Evolutionary conservation across 768 basidiomycete species (phyloP).

Genomic region (Tephrocybe sp.): DNA sequence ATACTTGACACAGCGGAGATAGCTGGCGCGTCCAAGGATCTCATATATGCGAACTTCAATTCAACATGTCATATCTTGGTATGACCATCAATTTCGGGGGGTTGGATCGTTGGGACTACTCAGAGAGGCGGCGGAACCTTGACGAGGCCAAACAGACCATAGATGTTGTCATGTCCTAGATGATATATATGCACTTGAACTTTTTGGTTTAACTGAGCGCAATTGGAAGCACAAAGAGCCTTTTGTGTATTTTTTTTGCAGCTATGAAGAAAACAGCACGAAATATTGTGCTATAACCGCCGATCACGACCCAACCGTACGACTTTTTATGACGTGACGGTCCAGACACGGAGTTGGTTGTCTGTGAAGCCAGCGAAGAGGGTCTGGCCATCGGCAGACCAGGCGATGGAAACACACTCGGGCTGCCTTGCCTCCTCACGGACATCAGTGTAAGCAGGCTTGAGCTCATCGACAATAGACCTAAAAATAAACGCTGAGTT

Average conservation of each 20-base stretch:
- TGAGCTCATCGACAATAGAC: conserved; percentile 98
- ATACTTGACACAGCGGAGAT: conserved; percentile 55
- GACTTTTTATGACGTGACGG: conserved; percentile 62
- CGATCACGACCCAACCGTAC: conserved; percentile 19
- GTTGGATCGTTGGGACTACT: conserved; percentile 69
- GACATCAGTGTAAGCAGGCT: conserved; percentile 87
- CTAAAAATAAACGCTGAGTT: conserved; percentile 34
- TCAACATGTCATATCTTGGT: conserved; percentile 56
- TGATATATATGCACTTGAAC: not conserved
- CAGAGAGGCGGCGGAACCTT: conserved; percentile 63
- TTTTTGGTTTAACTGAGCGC: too few species aligned
- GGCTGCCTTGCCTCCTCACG: conserved; percentile 72
- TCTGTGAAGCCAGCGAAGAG: conserved; percentile 97
- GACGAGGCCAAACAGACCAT: conserved; percentile 39
- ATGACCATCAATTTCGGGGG: conserved; percentile 79
- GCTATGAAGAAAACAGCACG: conserved; percentile 20
- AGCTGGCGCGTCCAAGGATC: conserved; percentile 77
- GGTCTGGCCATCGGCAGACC: conserved; percentile 98
- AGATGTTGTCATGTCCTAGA: not conserved
- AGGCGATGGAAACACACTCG: conserved; percentile 95
- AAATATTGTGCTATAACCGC: conserved; percentile 17
- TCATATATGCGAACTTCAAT: conserved; percentile 73
- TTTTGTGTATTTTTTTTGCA: conserved; percentile 31
- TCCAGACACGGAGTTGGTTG: conserved; percentile 92
- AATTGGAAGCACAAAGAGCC: conserved; percentile 16